Percentiles rank a stretch among this genome's conserved stretches.
These are phyloP conservation scores for Hygrocybe punicea DNA, from an alignment of 768 basidiomycete species.

Conservation along the genomic window DNA sequence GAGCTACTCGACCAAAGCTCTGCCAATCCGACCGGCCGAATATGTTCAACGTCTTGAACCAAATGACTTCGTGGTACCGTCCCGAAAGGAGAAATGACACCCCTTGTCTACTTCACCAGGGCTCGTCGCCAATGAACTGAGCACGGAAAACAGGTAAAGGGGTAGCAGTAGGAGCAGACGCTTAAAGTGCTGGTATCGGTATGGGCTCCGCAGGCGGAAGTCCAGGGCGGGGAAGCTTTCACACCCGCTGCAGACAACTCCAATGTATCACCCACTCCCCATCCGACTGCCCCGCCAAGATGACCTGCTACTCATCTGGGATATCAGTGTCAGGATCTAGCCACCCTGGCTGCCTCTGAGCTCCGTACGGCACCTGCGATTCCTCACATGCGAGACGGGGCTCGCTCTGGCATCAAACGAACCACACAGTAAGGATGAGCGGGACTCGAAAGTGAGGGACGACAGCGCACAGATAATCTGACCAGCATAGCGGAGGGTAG, in stretches of 20 bases:
- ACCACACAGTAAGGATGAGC: conserved; percentile 22
- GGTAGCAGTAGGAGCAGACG: conserved; percentile 17
- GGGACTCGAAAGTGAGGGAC: conserved; percentile 37
- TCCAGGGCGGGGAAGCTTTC: conserved; percentile 32
- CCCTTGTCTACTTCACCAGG: conserved; percentile 42
- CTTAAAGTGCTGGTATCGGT: conserved; percentile 24
- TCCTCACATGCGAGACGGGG: conserved; percentile 29
- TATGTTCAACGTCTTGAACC: conserved; percentile 68
- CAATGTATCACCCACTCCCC: conserved; percentile 43
- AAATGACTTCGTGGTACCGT: conserved; percentile 75
- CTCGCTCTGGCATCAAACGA: conserved; percentile 18
- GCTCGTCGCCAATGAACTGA: conserved; percentile 45
- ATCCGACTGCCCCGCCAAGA: too few relatives aligned
- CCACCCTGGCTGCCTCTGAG: background rate
- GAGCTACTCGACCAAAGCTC: conserved; percentile 79
- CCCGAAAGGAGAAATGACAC: conserved; percentile 44
- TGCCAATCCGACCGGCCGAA: conserved; percentile 62
- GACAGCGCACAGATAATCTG: conserved; percentile 35
- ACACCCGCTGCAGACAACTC: conserved; percentile 21
- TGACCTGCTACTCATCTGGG: conserved; percentile 69
- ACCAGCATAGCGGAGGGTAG: conserved; percentile 20
- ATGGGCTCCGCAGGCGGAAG: conserved; percentile 44
- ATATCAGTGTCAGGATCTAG: conserved; percentile 71
- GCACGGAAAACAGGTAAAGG: conserved; percentile 43
- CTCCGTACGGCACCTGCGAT: conserved; percentile 22